phyloP scores from a whole-genome alignment of 306 rosid species.

The Adenanthera pavonina region DNA sequence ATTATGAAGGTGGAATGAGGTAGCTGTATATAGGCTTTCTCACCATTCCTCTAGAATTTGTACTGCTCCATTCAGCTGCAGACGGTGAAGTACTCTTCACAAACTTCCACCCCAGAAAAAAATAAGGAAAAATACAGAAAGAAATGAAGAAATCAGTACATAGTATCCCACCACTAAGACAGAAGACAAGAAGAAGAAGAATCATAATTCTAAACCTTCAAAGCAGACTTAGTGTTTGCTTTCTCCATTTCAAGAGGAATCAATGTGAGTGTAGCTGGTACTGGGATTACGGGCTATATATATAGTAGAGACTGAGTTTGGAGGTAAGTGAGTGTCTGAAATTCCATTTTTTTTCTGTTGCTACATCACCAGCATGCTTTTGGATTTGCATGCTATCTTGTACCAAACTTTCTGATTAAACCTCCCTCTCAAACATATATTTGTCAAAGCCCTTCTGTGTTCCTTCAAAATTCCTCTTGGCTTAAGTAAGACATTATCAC shows the following conservation, averaged over 20 bases:
- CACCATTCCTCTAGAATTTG: conserved; percentile 71
- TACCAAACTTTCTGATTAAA: conserved; percentile 99
- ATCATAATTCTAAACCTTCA: conserved; percentile 55
- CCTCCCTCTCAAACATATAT: conserved; percentile 75
- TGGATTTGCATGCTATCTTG: conserved; percentile 63
- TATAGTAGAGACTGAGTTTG: conserved; percentile 51
- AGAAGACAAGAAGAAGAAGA: conserved; percentile 22
- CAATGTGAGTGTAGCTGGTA: conserved; percentile 38
- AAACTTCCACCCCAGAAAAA: conserved; percentile 49
- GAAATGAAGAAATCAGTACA: conserved; percentile 39
- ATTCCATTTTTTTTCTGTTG: conserved; percentile 59
- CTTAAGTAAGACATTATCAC: conserved; percentile 44
- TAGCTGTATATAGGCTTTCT: conserved; percentile 40
- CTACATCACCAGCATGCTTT: conserved; percentile 78
- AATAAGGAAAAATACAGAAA: conserved; percentile 24
- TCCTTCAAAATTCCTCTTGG: conserved; percentile 70
- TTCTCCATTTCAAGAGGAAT: conserved; percentile 58
- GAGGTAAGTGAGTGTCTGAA: conserved; percentile 73
- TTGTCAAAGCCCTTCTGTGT: conserved; percentile 54
- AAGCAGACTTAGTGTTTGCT: conserved; percentile 60
- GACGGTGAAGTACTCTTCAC: conserved; percentile 60
- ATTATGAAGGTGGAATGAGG: conserved; percentile 13
- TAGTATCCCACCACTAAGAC: conserved; percentile 4
- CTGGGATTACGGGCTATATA: conserved; percentile 34
- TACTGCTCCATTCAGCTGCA: conserved; percentile 69